phyloP scores from a whole-genome alignment of 768 basidiomycete species.

The Hygrocybe punicea region DNA sequence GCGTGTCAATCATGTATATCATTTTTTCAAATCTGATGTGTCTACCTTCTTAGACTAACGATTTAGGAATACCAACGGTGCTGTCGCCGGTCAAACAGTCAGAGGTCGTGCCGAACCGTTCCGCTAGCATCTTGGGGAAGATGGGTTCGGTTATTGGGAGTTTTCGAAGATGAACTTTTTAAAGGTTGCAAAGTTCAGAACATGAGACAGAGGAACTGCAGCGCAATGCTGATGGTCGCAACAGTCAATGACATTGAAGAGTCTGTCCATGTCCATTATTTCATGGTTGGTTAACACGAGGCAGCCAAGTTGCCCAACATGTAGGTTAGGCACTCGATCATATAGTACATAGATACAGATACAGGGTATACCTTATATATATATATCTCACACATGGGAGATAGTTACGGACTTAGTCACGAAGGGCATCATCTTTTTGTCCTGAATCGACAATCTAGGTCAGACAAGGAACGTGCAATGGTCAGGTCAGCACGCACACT shows the following conservation, averaged over 20 bases:
- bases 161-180: not conserved
- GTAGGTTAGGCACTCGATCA: no score
- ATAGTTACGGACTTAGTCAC: constrained; percentile 23
- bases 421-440: constrained; percentile 16
- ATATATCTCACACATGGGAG: constrained; percentile 18
- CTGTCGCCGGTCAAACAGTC: constrained; percentile 65
- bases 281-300: no score
- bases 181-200: constrained; percentile 1
- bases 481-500: no score
- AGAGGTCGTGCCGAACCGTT: constrained; percentile 47
- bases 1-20: constrained; percentile 7
- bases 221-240: no score
- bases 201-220: no score
- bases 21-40: not conserved
- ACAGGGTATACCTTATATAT: no score
- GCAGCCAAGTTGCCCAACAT: no score
- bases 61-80: constrained; percentile 59
- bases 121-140: constrained; percentile 27
- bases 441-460: no score
- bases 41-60: constrained; percentile 29
- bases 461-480: no score
- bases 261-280: no score
- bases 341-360: no score
- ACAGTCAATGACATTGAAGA: no score
- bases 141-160: constrained; percentile 1